These are phyloP conservation scores for Cardiospermum halicacabum DNA, from an alignment of 345 rosid species.

Conservation along the genomic window DNA sequence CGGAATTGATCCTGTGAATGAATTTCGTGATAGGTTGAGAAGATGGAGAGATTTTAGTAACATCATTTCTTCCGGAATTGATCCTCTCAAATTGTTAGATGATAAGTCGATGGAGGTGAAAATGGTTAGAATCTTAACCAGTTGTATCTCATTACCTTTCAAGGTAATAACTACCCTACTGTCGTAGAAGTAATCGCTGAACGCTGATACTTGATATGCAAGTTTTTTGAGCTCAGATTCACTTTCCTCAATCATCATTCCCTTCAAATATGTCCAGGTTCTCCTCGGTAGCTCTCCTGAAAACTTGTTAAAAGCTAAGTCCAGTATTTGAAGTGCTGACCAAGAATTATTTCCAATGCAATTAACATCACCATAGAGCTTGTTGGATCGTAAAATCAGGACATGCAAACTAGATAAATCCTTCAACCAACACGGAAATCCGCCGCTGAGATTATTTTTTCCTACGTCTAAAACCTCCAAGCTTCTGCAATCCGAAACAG, in stretches of 20 bases:
- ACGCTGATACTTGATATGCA: no score
- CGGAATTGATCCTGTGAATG: conserved; percentile 21
- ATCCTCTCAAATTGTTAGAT: conserved; percentile 23
- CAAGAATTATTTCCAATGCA: conserved; percentile 11
- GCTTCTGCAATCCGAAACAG: conserved; percentile 19
- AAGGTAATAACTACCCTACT: no score
- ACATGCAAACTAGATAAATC: conserved; percentile 23
- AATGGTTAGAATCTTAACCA: conserved; percentile 35
- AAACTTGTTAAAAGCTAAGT: conserved; percentile 32
- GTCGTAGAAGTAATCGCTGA: no score
- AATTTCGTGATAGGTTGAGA: conserved; percentile 35
- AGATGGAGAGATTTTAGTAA: conserved; percentile 10
- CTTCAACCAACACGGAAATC: conserved; percentile 33
- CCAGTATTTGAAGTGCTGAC: conserved; percentile 36
- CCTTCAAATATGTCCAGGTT: conserved; percentile 24
- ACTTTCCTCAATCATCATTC: conserved; percentile 25
- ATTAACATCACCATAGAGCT: conserved; percentile 8
- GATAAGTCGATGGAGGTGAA: conserved; percentile 36
- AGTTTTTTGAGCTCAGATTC: no score
- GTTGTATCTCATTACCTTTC: conserved; percentile 35
- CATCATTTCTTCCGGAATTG: conserved; percentile 19
- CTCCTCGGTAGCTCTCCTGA: conserved; percentile 14
- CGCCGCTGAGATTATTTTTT: conserved; percentile 26
- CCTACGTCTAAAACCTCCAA: conserved; percentile 36
- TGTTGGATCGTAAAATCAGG: conserved; percentile 30